Evolutionary conservation across 2,329 filamentous ascomycete genomes (phyloP), one percentile per base, ranked within the genome.

Genomic region (Xylaria hypoxylon): DNA sequence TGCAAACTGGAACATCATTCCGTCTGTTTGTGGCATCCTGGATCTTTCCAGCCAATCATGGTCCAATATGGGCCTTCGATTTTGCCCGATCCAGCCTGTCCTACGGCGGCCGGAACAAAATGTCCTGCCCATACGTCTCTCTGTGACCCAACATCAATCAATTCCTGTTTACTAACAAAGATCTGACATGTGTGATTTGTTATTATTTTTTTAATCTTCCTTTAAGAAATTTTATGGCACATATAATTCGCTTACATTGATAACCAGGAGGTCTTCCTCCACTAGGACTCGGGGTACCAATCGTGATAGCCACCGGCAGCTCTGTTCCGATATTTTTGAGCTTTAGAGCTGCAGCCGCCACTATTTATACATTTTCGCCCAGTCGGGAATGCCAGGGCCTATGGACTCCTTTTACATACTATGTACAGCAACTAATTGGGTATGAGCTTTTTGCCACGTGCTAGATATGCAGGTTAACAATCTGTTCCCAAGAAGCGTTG

Each of bases 21-120:
- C n/a, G 38, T 45, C 47, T 24, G 10, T 19, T 45, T 17, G 33
- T 56, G 59, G 31, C 15, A 44, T 19, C 59, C 4, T 38, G 61
- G n/a, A 42, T 53, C 35, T 38, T 3, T 15, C 15, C 35, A 11
- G 26, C 65, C 62, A 68, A 65, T 68, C 65, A 59, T 11, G 3
- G n/a, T n/a, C 2, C 22, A 5, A 28, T 1, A 45, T 47, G 33
- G 11, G 40, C 8, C 52, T 55, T 65, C 17, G 8, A 28, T 53
- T 45, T 62, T 59, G 52, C 65, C 62, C 31, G 35, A 68, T 62
- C 15, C 17, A 62, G 62, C 26, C 42, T 58, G 31, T 24, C 65
- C 57, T n/a, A 56, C 59, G 60, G n/a, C 40, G 19, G 8, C 62
- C 59, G 62, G 65, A 68, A 42, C 47, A 65, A 61, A 61, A 53